These are phyloP conservation scores for Ceriops tagal DNA, from an alignment of 345 rosid genomes.

Conservation along the genomic window DNA sequence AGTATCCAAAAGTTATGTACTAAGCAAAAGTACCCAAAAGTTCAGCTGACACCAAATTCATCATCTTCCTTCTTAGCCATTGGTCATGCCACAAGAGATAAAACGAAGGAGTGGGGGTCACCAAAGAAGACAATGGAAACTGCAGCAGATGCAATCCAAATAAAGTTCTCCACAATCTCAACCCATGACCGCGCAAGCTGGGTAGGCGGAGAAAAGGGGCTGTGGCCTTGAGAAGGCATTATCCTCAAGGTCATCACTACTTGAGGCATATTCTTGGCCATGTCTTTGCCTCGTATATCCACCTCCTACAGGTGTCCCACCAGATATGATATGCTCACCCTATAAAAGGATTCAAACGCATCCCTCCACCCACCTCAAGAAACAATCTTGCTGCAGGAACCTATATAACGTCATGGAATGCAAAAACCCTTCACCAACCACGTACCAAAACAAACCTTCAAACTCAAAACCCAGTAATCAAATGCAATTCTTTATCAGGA, in stretches of 20 bases:
- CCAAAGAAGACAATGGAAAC: slow-evolving; percentile 74
- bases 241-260: slow-evolving; percentile 85
- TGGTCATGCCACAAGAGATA: slow-evolving; percentile 61
- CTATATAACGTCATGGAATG: not conserved
- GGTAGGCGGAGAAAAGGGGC: slow-evolving; percentile 39
- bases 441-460: not conserved
- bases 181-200: slow-evolving; percentile 53
- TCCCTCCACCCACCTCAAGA: no score
- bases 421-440: not conserved
- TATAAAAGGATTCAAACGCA: no score
- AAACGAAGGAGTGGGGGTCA: slow-evolving; percentile 59
- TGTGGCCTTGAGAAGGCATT: slow-evolving; percentile 77
- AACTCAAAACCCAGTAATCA: slow-evolving; percentile 16
- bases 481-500: slow-evolving; percentile 17
- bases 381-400: not conserved
- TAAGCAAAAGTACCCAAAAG: not conserved
- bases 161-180: slow-evolving; percentile 65
- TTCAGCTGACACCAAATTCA: not conserved
- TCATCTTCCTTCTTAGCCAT: slow-evolving; percentile 71
- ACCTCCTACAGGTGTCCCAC: slow-evolving; percentile 86
- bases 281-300: slow-evolving; percentile 92
- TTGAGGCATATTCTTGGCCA: slow-evolving; percentile 83
- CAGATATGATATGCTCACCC: slow-evolving; percentile 46
- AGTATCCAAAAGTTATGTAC: no score
- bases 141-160: slow-evolving; percentile 87